Evolutionary conservation across 2,329 filamentous ascomycete genomes (phyloP), one percentile per base, ranked within the genome.

Genomic region (Thermoascus crustaceus): DNA sequence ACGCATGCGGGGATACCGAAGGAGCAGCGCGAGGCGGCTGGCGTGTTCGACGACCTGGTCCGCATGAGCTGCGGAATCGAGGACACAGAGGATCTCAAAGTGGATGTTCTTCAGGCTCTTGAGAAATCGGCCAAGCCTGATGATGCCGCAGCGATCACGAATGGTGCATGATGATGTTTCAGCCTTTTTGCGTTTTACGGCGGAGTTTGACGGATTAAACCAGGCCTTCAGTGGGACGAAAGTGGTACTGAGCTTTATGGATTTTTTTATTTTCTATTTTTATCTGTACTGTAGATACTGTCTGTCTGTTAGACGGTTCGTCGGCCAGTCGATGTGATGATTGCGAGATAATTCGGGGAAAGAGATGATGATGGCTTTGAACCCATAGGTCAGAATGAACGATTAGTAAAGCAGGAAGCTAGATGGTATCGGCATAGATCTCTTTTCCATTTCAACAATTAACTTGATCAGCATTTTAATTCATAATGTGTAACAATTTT

Each of bases 1-100:
- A 98, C 91, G 11, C 91, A 98, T 63, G 85, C 87, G 16, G 91
- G 89, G 40, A 98, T 98, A 47, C 91, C 91, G 32, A 78, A 75
- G 58, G 87, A 87, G 42, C 79, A 94, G 69, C 75, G 91, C 39
- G 91, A 98, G 72, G 82, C 81, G 3, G 87, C 91, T 1, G 91
- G 91, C 42, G 87, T 98, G 20, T 96, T 80, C 54, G 91, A 98
- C 57, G 91, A 98, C 60, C 74, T 98, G 5, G 85, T 98, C 19
- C 76, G 91, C 46, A 72, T 98, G 41, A 94, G 86, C 72, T 95
- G 87, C 58, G 91, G 91, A 53, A 78, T 98, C 37, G 91, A 98
- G 67, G 91, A 98, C 54, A 76, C 78, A 5, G 78, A 80, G 42
- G 91, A 98, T 61, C 69, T 98, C 42, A 80, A 79, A 52, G 73